Evolutionary conservation across 2,329 filamentous ascomycete genomes (phyloP).

Genomic region (Lasiodiplodia sp.): DNA sequence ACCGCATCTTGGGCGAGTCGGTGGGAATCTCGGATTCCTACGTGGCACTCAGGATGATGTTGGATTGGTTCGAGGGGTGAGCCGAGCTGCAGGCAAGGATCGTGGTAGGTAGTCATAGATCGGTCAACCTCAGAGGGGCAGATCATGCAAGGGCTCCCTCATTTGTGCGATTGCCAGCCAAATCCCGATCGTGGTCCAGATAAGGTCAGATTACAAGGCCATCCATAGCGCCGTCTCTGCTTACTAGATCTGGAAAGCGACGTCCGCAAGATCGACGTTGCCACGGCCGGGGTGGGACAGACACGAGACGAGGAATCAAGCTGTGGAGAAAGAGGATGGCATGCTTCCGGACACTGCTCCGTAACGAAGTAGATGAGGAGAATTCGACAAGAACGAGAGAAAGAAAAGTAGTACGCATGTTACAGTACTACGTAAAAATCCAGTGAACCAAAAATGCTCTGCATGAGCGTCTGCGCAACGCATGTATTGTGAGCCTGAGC

Average conservation of each 20-base stretch:
- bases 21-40: neutral
- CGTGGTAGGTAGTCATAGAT: neutral
- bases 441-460: neutral
- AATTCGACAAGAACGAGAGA: neutral
- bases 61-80: neutral
- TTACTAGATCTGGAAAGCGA: conserved; percentile 1
- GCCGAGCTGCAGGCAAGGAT: neutral
- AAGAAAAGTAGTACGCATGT: neutral
- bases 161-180: conserved; percentile 1
- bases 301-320: neutral
- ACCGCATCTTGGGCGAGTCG: neutral
- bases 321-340: neutral
- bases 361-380: neutral
- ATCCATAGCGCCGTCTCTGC: neutral
- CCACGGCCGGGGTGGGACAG: neutral
- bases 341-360: neutral
- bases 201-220: conserved; percentile 6
- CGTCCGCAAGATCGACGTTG: conserved; percentile 8
- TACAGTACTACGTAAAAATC: neutral
- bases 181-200: conserved; percentile 6
- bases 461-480: neutral
- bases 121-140: neutral
- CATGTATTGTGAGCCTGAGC: neutral
- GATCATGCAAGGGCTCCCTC: neutral
- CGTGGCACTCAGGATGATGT: neutral